Evolutionary conservation across 2,329 filamentous ascomycete genomes (phyloP), one percentile per base, ranked within the genome.

Genomic region (Zymoseptoria pseudotritici): DNA sequence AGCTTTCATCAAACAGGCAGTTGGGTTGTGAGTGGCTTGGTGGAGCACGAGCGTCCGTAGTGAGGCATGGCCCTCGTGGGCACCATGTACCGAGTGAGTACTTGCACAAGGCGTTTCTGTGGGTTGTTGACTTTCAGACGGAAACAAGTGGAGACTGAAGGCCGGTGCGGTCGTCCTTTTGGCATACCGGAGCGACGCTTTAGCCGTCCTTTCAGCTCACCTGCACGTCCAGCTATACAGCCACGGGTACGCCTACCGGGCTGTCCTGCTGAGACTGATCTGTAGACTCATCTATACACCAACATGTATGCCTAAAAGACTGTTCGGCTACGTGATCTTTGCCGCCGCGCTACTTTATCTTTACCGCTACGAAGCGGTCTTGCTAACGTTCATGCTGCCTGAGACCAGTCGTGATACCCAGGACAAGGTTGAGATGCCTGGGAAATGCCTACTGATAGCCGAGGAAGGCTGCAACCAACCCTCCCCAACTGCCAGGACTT

Each of bases 401-500:
- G 8, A 29, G 26, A 9, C 26, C 9, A 29, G 26, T 9, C 26
- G 26, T 29, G 11, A 17, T 17, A 17, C 36, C 11, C 11, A 17
- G 13, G 13, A n/a, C 11, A 46, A n/a, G 13, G 13, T 7, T 46
- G 36, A 46, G 36, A 17, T 17, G 11, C 26, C 36, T 17, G 17
- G 13, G 4, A 6, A 31, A 24, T 17, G 19, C 11, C 42, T 53
- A 60, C 21, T 59, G 55, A 55, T 54, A 65, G 50, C 61, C 63
- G 19, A 64, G 36, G 57, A 65, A 69, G 10, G 66, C 67, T 10
- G 61, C 66, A 49, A 69, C 57, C 17, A 69, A 60, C 8, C 65
- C 66, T 54, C 67, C 67, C 67, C 67, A 69, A 59, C 65, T 66
- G 1, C 67, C 67, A 57, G 53, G 54, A 58, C 66, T 67, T 1